Evolutionary conservation across 768 basidiomycete genomes (phyloP).

Genomic region (Mycena epipterygia): DNA sequence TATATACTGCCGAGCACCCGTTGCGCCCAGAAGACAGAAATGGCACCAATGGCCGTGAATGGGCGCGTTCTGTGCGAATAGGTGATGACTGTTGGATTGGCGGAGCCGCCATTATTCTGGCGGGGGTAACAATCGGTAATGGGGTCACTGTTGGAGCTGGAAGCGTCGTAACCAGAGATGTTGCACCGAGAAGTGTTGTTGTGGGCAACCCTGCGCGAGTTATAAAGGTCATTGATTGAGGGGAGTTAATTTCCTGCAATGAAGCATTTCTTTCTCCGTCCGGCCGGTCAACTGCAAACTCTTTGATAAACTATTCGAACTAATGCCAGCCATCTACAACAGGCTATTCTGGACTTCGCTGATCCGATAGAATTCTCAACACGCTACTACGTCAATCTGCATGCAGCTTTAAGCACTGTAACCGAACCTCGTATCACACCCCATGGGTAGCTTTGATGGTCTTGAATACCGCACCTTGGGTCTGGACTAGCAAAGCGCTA

Average conservation of each 20-base stretch:
- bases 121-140: conserved; percentile 25
- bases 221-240: neutral
- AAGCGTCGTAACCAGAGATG: conserved; percentile 25
- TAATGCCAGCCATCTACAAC: too few species aligned
- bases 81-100: conserved; percentile 31
- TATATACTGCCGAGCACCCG: neutral
- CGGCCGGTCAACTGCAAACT: too few species aligned
- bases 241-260: neutral
- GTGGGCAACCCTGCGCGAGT: conserved; percentile 1
- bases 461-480: too few species aligned
- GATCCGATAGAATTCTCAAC: too few species aligned
- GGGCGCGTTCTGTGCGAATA: neutral
- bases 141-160: conserved; percentile 27
- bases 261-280: neutral
- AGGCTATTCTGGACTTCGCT: too few species aligned
- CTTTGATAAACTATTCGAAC: too few species aligned
- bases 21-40: neutral
- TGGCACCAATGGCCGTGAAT: neutral
- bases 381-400: too few species aligned
- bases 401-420: too few species aligned
- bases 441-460: too few species aligned
- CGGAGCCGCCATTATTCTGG: conserved; percentile 8
- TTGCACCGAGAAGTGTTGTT: neutral
- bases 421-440: too few species aligned
- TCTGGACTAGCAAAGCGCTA: too few species aligned